Percentiles rank a stretch among this genome's conserved stretches.
phyloP scores from a whole-genome alignment of 1,284 basidiomycete genomes.

The Peniophora sp. region DNA sequence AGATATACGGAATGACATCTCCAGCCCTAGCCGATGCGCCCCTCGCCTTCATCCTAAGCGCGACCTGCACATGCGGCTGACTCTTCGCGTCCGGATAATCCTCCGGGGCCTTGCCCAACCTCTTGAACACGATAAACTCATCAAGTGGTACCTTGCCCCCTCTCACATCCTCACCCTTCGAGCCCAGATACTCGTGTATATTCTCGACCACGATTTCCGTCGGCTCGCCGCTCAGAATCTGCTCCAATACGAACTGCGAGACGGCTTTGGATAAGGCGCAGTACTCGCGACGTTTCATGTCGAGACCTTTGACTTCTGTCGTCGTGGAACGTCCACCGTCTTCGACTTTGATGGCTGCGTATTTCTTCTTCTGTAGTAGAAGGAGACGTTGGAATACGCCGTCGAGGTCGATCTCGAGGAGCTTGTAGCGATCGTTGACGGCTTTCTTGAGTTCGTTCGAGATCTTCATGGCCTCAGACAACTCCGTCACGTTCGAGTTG shows the following conservation, averaged over 20 bases:
- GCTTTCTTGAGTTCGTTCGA: conserved; percentile 91
- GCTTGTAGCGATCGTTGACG: conserved; percentile 92
- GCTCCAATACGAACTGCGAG: conserved; percentile 87
- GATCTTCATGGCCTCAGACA: conserved; percentile 85
- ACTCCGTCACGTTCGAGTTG: conserved; percentile 89
- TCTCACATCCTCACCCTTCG: conserved; percentile 71
- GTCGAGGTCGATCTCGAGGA: conserved; percentile 97
- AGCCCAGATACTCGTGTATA: conserved; percentile 88
- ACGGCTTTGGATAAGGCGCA: conserved; percentile 88
- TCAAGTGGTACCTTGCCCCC: conserved; percentile 76
- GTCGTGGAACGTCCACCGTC: conserved; percentile 60
- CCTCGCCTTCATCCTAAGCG: conserved; percentile 82
- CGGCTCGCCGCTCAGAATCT: conserved; percentile 86
- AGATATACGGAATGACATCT: conserved; percentile 95
- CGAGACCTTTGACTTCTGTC: conserved; percentile 93
- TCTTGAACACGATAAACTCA: conserved; percentile 94
- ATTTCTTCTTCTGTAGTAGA: conserved; percentile 98
- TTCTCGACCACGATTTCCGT: conserved; percentile 87
- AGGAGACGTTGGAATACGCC: conserved; percentile 90
- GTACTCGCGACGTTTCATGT: conserved; percentile 99
- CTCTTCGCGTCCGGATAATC: conserved; percentile 95
- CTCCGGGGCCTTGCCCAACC: conserved; percentile 89
- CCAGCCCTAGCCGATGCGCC: conserved; percentile 78
- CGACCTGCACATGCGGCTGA: conserved; percentile 97
- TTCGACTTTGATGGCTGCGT: conserved; percentile 93